Percentiles rank a stretch among this genome's conserved stretches.
Conservation (phyloP, 129 eudicot species). For the Flaveria sonorensis region DNA sequence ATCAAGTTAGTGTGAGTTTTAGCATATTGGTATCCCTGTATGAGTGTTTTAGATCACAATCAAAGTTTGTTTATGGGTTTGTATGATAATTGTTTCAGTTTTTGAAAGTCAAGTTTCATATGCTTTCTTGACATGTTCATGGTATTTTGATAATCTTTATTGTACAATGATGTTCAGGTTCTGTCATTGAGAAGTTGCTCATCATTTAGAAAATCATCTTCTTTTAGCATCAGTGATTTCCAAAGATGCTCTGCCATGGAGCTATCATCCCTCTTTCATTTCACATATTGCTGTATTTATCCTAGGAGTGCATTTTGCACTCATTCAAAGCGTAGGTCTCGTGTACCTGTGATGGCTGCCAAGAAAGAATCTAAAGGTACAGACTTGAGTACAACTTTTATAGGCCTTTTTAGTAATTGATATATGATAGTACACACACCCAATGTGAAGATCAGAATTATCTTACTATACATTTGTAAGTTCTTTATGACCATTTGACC, state of each 20-base stretch:
- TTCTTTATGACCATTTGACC: not conserved
- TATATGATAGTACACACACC: not conserved
- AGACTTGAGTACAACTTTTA: slow-evolving; percentile 14
- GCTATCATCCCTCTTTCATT: slow-evolving; percentile 44
- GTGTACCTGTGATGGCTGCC: slow-evolving; percentile 95
- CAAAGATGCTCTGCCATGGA: slow-evolving; percentile 55
- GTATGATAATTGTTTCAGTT: not conserved
- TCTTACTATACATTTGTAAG: too few relatives aligned
- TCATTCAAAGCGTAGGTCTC: slow-evolving; percentile 75
- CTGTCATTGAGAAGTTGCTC: slow-evolving; percentile 62
- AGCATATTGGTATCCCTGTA: not conserved
- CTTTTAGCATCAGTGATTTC: slow-evolving; percentile 40
- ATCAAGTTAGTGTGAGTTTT: not conserved
- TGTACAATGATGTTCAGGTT: slow-evolving; percentile 53
- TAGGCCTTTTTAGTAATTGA: not conserved
- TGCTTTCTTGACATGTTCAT: slow-evolving; percentile 16
- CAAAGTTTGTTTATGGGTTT: not conserved
- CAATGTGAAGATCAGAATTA: too few relatives aligned
- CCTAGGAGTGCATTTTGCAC: slow-evolving; percentile 50
- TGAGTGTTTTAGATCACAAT: not conserved
- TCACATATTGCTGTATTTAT: slow-evolving; percentile 46
- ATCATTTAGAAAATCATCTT: slow-evolving; percentile 52
- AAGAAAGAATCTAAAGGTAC: slow-evolving; percentile 82
- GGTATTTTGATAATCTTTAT: slow-evolving; percentile 25
- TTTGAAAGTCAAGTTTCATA: not conserved